phyloP scores from a whole-genome alignment of 192 early-diverging fungal genomes.

The Mortierella hygrophila region DNA sequence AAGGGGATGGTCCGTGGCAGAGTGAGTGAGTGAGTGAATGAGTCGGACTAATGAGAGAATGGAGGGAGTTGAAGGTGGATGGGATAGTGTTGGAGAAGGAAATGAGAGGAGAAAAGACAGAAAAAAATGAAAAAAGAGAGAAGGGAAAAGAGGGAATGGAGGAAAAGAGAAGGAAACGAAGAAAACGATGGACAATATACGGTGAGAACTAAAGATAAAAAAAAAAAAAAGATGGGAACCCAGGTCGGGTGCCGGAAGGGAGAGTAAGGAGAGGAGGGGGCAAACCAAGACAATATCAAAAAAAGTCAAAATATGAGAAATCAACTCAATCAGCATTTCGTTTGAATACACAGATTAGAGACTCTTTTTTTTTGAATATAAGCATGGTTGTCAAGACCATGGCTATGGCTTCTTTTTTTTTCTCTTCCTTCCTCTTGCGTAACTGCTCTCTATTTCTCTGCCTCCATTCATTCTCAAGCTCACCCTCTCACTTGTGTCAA shows the following conservation, averaged over 20 bases:
- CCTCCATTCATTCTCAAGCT: neutral
- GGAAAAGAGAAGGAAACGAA: neutral
- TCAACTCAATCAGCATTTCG: neutral
- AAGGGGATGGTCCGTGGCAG: conserved; percentile 8
- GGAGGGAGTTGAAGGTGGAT: neutral
- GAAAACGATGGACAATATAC: neutral
- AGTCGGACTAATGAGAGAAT: neutral
- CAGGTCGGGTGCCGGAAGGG: conserved; percentile 5
- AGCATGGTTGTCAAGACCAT: neutral
- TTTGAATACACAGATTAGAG: neutral
- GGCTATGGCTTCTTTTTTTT: neutral
- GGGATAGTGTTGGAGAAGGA: neutral
- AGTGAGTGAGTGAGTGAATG: neutral
- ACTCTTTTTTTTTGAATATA: neutral
- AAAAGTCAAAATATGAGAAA: neutral
- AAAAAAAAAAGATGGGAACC: neutral
- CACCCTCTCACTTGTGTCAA: neutral
- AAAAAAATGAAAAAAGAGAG: conserved; percentile 6
- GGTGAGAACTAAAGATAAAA: no score
- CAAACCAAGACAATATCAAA: neutral
- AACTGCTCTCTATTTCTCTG: neutral
- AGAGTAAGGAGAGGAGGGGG: neutral
- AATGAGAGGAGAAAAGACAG: conserved; percentile 2
- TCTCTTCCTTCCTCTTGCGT: neutral
- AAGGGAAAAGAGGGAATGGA: neutral